These are phyloP conservation scores for Pythium brachiatum DNA, from an alignment of 352 stramenopile genomes.

Conservation along the genomic window DNA sequence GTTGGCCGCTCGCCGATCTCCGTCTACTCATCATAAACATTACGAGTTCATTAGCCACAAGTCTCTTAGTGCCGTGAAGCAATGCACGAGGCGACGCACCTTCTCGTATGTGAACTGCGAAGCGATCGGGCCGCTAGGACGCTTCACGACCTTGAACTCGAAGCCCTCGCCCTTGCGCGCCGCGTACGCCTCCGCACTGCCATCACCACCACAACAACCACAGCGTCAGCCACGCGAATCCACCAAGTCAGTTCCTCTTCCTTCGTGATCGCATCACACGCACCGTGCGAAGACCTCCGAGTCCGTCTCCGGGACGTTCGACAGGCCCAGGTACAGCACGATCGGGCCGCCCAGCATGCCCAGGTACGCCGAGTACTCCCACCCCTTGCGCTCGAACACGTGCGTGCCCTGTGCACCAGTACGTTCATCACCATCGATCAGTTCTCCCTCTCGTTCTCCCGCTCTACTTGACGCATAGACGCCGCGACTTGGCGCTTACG, in stretches of 20 bases:
- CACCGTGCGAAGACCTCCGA: constrained; percentile 81
- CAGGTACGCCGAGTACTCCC: constrained; percentile 82
- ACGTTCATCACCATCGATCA: constrained; percentile 6
- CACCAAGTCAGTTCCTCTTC: neutral
- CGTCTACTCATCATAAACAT: constrained; percentile 21
- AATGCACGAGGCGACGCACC: constrained; percentile 26
- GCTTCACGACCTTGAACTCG: constrained; percentile 41
- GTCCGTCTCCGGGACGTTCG: constrained; percentile 79
- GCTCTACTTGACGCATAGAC: neutral
- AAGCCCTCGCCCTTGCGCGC: constrained; percentile 45
- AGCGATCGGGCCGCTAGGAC: constrained; percentile 40
- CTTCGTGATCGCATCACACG: neutral
- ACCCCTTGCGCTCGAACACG: constrained; percentile 77
- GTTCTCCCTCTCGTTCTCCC: neutral
- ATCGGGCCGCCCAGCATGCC: constrained; percentile 65
- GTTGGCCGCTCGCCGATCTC: constrained; percentile 66
- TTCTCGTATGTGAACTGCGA: constrained; percentile 52
- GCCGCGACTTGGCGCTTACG: constrained; percentile 33
- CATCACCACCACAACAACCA: neutral
- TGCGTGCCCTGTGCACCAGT: constrained; percentile 62
- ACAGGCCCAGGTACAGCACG: constrained; percentile 75
- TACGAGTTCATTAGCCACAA: neutral
- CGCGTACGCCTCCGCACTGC: constrained; percentile 56
- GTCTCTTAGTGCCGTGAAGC: too few species aligned
- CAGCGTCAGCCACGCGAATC: neutral